These are phyloP conservation scores for Novymonas esmeraldas DNA, from an alignment of 208 protist genomes.

Conservation along the genomic window DNA sequence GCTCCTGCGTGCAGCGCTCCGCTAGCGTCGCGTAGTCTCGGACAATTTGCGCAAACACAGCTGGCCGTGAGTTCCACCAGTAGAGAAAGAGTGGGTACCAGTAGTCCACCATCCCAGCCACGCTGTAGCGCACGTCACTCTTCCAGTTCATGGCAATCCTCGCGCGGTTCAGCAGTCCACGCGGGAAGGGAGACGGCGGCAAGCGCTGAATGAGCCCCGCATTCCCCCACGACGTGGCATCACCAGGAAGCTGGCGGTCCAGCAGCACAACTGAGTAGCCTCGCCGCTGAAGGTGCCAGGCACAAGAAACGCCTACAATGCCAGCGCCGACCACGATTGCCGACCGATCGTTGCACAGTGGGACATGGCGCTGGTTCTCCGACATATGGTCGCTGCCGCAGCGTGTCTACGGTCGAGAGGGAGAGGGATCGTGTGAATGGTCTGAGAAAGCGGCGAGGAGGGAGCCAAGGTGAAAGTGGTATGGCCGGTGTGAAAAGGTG, in stretches of 20 bases:
- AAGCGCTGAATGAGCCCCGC: constrained; percentile 29
- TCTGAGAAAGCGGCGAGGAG: no score
- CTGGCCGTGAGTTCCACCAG: constrained; percentile 29
- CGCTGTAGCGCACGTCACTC: constrained; percentile 18
- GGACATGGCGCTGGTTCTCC: no score
- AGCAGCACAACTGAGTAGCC: constrained; percentile 23
- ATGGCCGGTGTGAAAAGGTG: no score
- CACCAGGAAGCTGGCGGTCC: constrained; percentile 21
- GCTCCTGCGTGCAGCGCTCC: constrained; percentile 20
- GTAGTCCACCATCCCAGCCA: constrained; percentile 12
- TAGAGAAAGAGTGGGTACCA: constrained; percentile 25
- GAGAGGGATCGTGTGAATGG: no score
- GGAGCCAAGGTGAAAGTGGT: no score
- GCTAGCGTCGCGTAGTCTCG: constrained; percentile 23
- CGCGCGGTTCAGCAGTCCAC: background rate
- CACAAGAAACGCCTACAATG: constrained; percentile 28
- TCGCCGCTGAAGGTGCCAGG: constrained; percentile 27
- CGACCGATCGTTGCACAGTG: background rate
- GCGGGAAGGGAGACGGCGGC: constrained; percentile 18
- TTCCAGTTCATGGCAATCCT: constrained; percentile 15
- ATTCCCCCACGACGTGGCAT: constrained; percentile 30
- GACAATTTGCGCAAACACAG: constrained; percentile 6
- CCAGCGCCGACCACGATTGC: constrained; percentile 13
- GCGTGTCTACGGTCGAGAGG: no score
- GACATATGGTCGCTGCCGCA: background rate